Evolutionary conservation across 768 basidiomycete species (phyloP).

Genomic region (Megacollybia marginata): DNA sequence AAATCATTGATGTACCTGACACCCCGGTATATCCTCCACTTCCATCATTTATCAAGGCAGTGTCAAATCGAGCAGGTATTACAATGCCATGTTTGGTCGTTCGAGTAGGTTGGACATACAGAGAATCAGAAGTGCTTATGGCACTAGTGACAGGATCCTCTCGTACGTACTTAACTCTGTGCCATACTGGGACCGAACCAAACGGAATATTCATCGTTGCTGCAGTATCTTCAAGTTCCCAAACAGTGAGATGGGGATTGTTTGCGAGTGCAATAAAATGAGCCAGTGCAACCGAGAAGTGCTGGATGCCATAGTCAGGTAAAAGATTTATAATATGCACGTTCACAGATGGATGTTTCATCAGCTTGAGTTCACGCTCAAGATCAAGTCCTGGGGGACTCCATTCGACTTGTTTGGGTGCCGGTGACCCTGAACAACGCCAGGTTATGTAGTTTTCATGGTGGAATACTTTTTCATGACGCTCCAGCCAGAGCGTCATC

Average conservation of each 20-base stretch:
- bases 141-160: constrained; percentile 13
- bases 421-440: too few species aligned
- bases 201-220: constrained; percentile 19
- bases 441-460: too few species aligned
- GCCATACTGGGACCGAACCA: constrained; percentile 20
- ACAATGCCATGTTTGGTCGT: constrained; percentile 6
- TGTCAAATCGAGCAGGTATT: constrained; percentile 17
- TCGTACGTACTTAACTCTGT: constrained; percentile 31
- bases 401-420: too few species aligned
- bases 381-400: constrained; percentile 8
- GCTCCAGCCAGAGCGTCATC: too few species aligned
- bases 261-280: too few species aligned
- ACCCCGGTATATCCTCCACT: too few species aligned
- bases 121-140: constrained; percentile 16
- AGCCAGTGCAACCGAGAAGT: constrained; percentile 19
- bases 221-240: constrained; percentile 4
- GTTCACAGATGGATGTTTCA: constrained; percentile 19
- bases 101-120: constrained; percentile 20
- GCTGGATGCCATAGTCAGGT: constrained; percentile 21
- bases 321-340: too few species aligned
- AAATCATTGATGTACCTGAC: too few species aligned
- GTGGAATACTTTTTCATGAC: constrained; percentile 23
- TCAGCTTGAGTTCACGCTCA: constrained; percentile 9
- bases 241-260: too few species aligned
- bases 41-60: constrained; percentile 13